Conservation (phyloP, 768 basidiomycete species). For the Ramaria rubella region DNA sequence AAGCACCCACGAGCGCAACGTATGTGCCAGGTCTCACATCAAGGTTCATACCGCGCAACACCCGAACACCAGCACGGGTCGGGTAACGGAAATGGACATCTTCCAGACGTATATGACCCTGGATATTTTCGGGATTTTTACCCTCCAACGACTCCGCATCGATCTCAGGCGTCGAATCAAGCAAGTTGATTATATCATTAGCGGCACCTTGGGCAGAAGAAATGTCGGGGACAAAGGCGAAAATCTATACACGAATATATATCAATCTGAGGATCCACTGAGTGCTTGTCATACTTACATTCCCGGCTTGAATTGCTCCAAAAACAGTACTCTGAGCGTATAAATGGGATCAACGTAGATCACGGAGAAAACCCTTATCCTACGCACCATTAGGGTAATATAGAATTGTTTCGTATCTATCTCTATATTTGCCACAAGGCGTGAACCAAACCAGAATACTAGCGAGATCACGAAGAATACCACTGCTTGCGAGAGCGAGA, state of each 20-base stretch:
- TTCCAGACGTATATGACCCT: conserved; percentile 69
- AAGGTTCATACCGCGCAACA: conserved; percentile 73
- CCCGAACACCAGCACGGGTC: conserved; percentile 74
- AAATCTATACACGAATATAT: conserved; percentile 28
- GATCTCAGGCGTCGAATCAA: conserved; percentile 71
- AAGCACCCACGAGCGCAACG: conserved; percentile 75
- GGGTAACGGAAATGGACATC: conserved; percentile 88
- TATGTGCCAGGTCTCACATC: conserved; percentile 71
- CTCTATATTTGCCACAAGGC: conserved; percentile 49
- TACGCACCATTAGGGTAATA: conserved; percentile 65
- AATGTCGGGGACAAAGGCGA: conserved; percentile 82
- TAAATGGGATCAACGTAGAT: not conserved
- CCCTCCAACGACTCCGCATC: conserved; percentile 72
- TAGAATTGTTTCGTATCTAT: conserved; percentile 66
- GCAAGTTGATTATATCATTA: conserved; percentile 62
- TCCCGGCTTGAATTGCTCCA: conserved; percentile 82
- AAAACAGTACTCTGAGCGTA: conserved; percentile 60
- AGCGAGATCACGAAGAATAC: conserved; percentile 80
- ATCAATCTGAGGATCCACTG: too few species aligned
- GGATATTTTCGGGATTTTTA: conserved; percentile 39
- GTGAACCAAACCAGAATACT: conserved; percentile 72
- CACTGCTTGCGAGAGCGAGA: conserved; percentile 66
- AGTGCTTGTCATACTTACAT: conserved; percentile 29
- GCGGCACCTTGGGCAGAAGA: conserved; percentile 78
- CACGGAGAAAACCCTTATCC: not conserved